Evolutionary conservation across 31 red algal genomes (phyloP), one percentile per base, ranked within the genome.

Genomic region (Pterothamnion heteromorphum): DNA sequence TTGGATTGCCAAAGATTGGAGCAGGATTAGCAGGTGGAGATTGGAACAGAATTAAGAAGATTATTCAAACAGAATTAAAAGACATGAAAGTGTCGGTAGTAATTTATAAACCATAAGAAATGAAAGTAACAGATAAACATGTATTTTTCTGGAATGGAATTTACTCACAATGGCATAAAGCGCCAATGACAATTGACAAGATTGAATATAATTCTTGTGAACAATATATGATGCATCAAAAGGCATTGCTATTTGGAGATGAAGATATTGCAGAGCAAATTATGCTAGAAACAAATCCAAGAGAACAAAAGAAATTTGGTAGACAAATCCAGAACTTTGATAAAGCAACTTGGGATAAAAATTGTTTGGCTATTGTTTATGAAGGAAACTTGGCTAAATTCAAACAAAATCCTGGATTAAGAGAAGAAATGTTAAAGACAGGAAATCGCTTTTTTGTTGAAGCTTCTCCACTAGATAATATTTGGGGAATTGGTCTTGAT

Each of bases 211-310:
- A 64, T 64, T 64, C 14, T 64, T 64, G 51, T 64, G 74, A 92
- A 35, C 90, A 92, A 28, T 92, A 84, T 44, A 92, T 92, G 90
- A 92, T 92, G 90, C 0, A 92, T 84, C 20, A 35, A 35, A 84
- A 92, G 43, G 90, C 90, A 36, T 35, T 82, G 22, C 31, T 92
- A 58, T 92, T 92, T 28, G 36, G 37, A 32, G 90, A 92, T 44
- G 4, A 35, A 28, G 90, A 92, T 14, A 92, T 84, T 30, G 71
- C 90, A 64, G n/a, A 64, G 14, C 51, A 64, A 64, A 64, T 64
- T 64, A 9, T 64, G n/a, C 9, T 18, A 64, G 51, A 64, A 64
- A 64, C 9, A 64, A n/a, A 64, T 64, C 51, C 51, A 18, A 18
- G 14, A 18, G n/a, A 64, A 18, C 51, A 64, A 64, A 9, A 64